These are phyloP conservation scores for Micromonas commoda DNA, from an alignment of 139 green algal species.

Conservation along the genomic window DNA sequence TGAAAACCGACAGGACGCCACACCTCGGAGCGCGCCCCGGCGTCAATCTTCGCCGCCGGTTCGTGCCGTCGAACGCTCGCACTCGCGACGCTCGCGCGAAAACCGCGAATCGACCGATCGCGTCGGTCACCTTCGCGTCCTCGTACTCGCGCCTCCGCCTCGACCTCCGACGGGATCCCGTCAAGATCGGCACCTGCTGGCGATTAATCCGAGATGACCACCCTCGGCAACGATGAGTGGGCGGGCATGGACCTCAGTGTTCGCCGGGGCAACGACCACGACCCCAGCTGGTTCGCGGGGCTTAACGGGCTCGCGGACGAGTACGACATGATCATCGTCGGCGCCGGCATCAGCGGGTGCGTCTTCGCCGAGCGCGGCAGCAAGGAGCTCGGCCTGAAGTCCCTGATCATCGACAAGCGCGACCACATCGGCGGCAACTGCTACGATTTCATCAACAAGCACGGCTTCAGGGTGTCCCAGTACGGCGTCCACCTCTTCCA, in stretches of 20 bases:
- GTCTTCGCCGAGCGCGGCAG: constrained; percentile 30
- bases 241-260: constrained; percentile 8
- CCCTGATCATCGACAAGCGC: constrained; percentile 36
- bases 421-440: constrained; percentile 41
- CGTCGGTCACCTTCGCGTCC: too few relatives aligned
- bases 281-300: constrained; percentile 14
- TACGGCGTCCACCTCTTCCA: constrained; percentile 42
- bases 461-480: constrained; percentile 25
- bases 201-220: too few relatives aligned
- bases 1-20: too few relatives aligned
- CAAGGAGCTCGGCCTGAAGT: constrained; percentile 28
- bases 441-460: constrained; percentile 35
- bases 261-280: background rate
- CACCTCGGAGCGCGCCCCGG: too few relatives aligned
- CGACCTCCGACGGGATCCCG: too few relatives aligned
- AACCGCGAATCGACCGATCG: too few relatives aligned
- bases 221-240: constrained; percentile 2
- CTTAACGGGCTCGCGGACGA: constrained; percentile 13
- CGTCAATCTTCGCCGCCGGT: too few relatives aligned
- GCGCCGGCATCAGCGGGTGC: constrained; percentile 23
- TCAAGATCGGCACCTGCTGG: too few relatives aligned
- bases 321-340: constrained; percentile 37
- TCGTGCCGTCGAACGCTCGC: too few relatives aligned
- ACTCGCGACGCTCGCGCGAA: too few relatives aligned
- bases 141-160: too few relatives aligned